These are phyloP conservation scores for Penicillium nucicola DNA, from an alignment of 495 filamentous ascomycete genomes.

Conservation along the genomic window DNA sequence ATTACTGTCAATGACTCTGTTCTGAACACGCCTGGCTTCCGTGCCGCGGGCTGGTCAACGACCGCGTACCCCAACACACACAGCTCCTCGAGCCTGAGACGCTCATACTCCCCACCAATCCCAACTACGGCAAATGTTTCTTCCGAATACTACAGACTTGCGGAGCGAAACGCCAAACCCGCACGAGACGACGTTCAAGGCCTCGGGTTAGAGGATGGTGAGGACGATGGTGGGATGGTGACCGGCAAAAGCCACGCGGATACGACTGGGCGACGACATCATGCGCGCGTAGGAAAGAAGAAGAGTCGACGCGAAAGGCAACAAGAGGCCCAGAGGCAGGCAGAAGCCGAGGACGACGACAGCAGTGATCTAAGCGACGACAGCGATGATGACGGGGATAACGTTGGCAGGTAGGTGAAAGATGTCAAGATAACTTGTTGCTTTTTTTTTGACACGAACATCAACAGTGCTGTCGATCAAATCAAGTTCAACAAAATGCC, in stretches of 20 bases:
- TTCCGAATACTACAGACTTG: slow-evolving; percentile 74
- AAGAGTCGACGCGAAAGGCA: slow-evolving; percentile 35
- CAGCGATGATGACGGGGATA: slow-evolving; percentile 84
- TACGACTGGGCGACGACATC: slow-evolving; percentile 63
- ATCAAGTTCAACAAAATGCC: slow-evolving; percentile 97
- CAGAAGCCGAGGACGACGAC: slow-evolving; percentile 91
- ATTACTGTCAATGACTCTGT: slow-evolving; percentile 89
- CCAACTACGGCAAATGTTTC: slow-evolving; percentile 69
- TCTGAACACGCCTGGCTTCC: slow-evolving; percentile 92
- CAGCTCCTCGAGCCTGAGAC: slow-evolving; percentile 65
- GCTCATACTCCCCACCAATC: slow-evolving; percentile 94
- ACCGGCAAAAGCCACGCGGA: slow-evolving; percentile 74
- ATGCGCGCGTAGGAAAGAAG: slow-evolving; percentile 47
- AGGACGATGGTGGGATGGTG: slow-evolving; percentile 77
- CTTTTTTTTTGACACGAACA: slow-evolving; percentile 20
- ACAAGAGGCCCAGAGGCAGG: slow-evolving; percentile 54
- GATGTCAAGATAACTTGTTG: not conserved
- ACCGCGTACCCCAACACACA: slow-evolving; percentile 44
- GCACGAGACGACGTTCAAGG: slow-evolving; percentile 27
- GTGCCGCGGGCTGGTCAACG: slow-evolving; percentile 86
- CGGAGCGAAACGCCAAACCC: slow-evolving; percentile 30
- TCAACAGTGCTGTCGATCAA: slow-evolving; percentile 61
- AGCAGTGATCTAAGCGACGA: slow-evolving; percentile 96
- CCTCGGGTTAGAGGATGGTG: slow-evolving; percentile 60
- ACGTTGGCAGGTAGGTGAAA: slow-evolving; percentile 32